Evolutionary conservation across 352 stramenopile species (phyloP).

Genomic region (Phytopythium aichiense): DNA sequence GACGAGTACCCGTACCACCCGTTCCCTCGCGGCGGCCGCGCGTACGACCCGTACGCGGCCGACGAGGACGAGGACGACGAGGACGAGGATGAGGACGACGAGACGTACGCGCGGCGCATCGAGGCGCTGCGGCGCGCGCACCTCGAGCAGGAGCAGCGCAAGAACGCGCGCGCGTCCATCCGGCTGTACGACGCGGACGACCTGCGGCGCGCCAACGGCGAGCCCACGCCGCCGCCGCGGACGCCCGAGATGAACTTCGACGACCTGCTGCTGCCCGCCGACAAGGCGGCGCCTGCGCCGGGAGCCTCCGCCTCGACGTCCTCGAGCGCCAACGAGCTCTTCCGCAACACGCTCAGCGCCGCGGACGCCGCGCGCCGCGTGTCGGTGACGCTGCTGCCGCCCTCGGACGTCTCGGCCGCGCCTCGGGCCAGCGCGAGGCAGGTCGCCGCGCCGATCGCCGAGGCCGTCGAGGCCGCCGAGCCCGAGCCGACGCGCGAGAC

Average conservation of each 20-base stretch:
- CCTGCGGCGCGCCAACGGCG: conserved; percentile 18
- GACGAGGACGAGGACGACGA: conserved; percentile 31
- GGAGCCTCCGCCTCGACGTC: not conserved
- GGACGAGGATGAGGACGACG: conserved; percentile 43
- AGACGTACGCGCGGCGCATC: conserved; percentile 45
- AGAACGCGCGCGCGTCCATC: conserved; percentile 37
- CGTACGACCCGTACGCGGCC: conserved; percentile 25
- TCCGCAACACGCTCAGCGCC: conserved; percentile 8
- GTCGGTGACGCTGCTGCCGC: conserved; percentile 7
- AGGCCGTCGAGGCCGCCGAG: conserved; percentile 13
- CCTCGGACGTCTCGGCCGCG: not conserved
- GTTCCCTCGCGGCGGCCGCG: not conserved
- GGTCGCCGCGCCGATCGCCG: not conserved
- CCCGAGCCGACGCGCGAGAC: conserved; percentile 15
- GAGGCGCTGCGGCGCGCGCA: conserved; percentile 60
- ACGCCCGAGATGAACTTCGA: conserved; percentile 43
- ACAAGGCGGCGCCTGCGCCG: not conserved
- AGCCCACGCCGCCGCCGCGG: conserved; percentile 21
- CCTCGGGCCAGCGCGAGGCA: not conserved
- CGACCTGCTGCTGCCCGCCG: conserved; percentile 28
- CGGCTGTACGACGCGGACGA: conserved; percentile 43
- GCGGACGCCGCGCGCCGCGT: conserved; percentile 6
- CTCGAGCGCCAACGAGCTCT: conserved; percentile 6
- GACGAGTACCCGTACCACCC: conserved; percentile 13
- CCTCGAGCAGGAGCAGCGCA: conserved; percentile 61